These are phyloP conservation scores for Coniochaeta sp. DNA, from an alignment of 2,329 filamentous ascomycete species.

Conservation along the genomic window DNA sequence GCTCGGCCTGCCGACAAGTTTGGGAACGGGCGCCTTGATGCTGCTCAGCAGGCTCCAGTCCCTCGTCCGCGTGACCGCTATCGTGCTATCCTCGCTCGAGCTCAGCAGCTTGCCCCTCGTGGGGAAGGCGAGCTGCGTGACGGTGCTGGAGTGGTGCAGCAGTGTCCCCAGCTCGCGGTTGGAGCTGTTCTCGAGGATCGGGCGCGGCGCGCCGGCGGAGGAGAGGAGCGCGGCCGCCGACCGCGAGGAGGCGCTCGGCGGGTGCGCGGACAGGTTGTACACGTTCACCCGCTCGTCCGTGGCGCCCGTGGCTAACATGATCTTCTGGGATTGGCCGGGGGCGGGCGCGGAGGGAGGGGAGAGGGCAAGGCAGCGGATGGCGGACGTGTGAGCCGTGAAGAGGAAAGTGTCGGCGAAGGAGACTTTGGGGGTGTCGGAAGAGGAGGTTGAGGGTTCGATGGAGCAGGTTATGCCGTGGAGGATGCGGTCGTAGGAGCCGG, in stretches of 20 bases:
- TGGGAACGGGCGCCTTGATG: conserved; percentile 84
- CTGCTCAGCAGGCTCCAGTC: conserved; percentile 85
- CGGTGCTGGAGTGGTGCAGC: conserved; percentile 75
- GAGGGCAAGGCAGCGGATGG: conserved; percentile 81
- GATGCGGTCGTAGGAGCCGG: conserved; percentile 89
- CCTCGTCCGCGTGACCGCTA: conserved; percentile 77
- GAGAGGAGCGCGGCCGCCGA: conserved; percentile 50
- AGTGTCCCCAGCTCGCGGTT: conserved; percentile 86
- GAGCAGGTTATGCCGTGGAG: conserved; percentile 85
- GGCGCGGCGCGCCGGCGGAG: conserved; percentile 56
- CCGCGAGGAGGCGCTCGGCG: conserved; percentile 40
- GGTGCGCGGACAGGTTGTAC: conserved; percentile 75
- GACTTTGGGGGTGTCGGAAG: conserved; percentile 36
- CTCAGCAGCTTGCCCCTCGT: conserved; percentile 81
- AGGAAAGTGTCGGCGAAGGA: conserved; percentile 89
- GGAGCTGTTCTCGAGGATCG: conserved; percentile 74
- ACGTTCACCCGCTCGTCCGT: conserved; percentile 94
- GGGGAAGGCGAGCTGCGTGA: conserved; percentile 76
- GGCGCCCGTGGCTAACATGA: conserved; percentile 83
- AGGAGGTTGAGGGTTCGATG: conserved; percentile 23
- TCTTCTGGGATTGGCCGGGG: conserved; percentile 64
- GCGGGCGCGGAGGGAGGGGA: conserved; percentile 63
- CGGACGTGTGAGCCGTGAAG: conserved; percentile 86
- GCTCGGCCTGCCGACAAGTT: conserved; percentile 70
- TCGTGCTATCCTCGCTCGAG: conserved; percentile 84